phyloP scores from a whole-genome alignment of 306 rosid species.

The Cucurbita argyrosperma region DNA sequence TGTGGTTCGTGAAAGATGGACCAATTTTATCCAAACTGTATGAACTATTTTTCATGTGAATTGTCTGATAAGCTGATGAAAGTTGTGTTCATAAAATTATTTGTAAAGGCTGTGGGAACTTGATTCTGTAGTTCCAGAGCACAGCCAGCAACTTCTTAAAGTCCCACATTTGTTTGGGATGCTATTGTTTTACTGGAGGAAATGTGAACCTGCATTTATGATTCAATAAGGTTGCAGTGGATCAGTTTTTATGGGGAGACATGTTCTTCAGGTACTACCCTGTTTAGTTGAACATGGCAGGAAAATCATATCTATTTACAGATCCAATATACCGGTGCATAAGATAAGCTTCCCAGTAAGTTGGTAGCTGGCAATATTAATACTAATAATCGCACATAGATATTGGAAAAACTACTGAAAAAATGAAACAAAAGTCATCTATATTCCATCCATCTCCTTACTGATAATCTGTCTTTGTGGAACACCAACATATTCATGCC shows the following conservation, averaged over 20 bases:
- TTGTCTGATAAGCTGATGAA: background rate
- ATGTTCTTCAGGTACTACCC: background rate
- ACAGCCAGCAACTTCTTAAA: background rate
- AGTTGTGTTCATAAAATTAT: background rate
- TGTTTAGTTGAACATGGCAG: background rate
- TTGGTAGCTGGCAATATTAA: background rate
- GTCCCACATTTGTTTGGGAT: background rate
- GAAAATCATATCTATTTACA: background rate
- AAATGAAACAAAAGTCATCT: background rate
- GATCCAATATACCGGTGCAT: background rate
- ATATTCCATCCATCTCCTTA: background rate
- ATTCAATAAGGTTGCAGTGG: too few species aligned
- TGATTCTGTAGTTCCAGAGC: background rate
- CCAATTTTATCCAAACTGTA: background rate
- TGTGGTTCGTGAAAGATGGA: background rate
- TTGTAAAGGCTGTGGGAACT: background rate
- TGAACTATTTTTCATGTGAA: background rate
- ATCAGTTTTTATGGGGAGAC: background rate
- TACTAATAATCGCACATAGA: too few species aligned
- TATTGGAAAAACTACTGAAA: background rate
- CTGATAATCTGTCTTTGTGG: background rate
- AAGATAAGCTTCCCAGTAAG: background rate
- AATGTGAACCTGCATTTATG: too few species aligned
- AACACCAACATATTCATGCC: background rate
- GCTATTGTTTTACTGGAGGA: too few species aligned